Base-by-base conservation (phyloP, 202 grass and related monocot genomes). In the Bolboschoenoplectus hybrid region DNA sequence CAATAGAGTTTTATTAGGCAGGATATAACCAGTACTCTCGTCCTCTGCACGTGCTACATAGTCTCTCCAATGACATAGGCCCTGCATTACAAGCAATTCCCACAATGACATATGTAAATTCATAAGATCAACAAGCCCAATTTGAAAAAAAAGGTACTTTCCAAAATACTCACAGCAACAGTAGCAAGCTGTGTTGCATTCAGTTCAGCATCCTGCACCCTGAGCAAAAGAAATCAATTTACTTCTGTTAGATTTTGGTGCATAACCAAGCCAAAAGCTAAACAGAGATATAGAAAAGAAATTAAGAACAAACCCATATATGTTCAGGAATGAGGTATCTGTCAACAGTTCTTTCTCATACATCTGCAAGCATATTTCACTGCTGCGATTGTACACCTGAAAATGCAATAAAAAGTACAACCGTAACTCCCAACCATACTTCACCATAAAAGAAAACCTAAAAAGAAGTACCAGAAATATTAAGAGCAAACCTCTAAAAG, bases 21-120 rank as follows among this genome's bases (percentile, higher is more conserved):
- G 87, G 88, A 99, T 89, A 86, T 99, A 99, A 20, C 97, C 97
- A 79, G 97, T 99, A 83, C 97, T 96, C 89, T 99, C 97, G 86
- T 99, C 97, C 86, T 99, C 90, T 36, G 58, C 65, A 81, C 93
- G 91, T 12, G 93, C 97, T 53, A 96, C 63, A 26, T 78, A 53
- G 87, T 99, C 97, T 94, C 97, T 92, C 97, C 97, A 99, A 58
- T 91, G 85, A 85, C 66, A 99, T 75, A 99, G 61, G 63, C 92
- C 87, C 97, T 99, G 90, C 63, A 45, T 71, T 49, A 90, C 53
- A 88, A 84, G 85, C 62, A 49, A 38, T 89, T 20, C 17, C 13
- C 32, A 57, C n/a, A 69, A 67, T 5, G 4, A 8, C 11, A 45
- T 67, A 38, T 64, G 7, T 58, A 9, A 84, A 80, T 66, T 49